Evolutionary conservation across 495 filamentous ascomycete species (phyloP).

Genomic region (Apiosordaria backusii): DNA sequence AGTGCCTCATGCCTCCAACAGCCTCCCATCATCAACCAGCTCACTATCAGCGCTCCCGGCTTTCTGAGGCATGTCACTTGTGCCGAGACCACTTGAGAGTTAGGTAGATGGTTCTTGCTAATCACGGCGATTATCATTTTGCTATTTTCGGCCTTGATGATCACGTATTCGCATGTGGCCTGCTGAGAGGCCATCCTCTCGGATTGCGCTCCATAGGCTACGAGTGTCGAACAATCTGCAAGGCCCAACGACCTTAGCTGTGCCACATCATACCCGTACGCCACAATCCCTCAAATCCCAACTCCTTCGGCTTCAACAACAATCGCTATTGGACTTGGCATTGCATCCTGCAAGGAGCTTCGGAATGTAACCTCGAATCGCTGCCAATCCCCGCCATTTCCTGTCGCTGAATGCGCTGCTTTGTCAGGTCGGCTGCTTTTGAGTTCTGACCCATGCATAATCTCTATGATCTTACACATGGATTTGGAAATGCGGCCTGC

Average conservation of each 20-base stretch:
- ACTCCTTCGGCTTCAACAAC: not conserved
- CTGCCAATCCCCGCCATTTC: not conserved
- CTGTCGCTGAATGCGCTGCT: too few species aligned
- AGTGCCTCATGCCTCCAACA: not conserved
- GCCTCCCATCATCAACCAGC: not conserved
- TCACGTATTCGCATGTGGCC: not conserved
- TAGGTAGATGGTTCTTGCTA: not conserved
- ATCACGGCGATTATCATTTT: too few species aligned
- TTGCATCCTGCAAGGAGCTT: not conserved
- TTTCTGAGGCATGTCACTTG: not conserved
- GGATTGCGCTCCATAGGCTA: too few species aligned
- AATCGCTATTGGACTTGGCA: not conserved
- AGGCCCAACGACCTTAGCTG: not conserved
- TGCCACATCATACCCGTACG: not conserved
- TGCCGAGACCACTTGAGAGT: not conserved
- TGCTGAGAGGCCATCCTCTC: too few species aligned
- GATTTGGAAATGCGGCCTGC: not conserved
- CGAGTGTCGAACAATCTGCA: not conserved
- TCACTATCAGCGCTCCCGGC: not conserved
- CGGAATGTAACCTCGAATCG: not conserved
- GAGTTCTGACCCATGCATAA: not conserved
- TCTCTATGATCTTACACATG: not conserved
- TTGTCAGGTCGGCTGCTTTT: not conserved
- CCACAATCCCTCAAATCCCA: not conserved
- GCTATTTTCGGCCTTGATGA: not conserved